Evolutionary conservation across 148 eudicot species (phyloP).

Genomic region (Silene uniflora): DNA sequence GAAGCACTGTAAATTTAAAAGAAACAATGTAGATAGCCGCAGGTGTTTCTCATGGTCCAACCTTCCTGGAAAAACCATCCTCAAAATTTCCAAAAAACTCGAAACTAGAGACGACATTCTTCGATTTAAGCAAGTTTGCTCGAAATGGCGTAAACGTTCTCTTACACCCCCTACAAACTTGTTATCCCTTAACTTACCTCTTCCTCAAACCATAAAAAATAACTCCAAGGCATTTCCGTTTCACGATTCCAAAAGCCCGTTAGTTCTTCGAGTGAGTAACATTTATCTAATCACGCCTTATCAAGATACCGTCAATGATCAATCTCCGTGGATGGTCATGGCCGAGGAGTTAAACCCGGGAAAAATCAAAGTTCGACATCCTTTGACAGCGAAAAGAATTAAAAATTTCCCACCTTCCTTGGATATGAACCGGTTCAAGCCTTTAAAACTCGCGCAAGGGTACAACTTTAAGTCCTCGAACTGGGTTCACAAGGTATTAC

Average conservation of each 20-base stretch:
- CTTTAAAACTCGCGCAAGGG: conserved; percentile 11
- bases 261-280: conserved; percentile 11
- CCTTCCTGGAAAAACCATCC: conserved; percentile 9
- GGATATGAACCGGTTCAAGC: conserved; percentile 5
- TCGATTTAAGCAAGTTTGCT: conserved; percentile 6
- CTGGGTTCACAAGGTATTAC: conserved; percentile 10
- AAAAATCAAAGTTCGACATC: background rate
- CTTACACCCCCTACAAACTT: background rate
- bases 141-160: conserved; percentile 15
- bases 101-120: conserved; percentile 1
- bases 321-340: conserved; percentile 20
- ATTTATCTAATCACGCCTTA: conserved; percentile 19
- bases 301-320: background rate
- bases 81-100: conserved; percentile 14
- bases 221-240: background rate
- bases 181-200: conserved; percentile 9
- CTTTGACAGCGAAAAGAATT: conserved; percentile 12
- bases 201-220: background rate
- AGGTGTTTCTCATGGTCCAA: conserved; percentile 8
- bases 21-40: background rate
- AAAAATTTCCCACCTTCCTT: background rate
- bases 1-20: background rate
- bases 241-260: background rate
- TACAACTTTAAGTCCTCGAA: conserved; percentile 12
- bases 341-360: conserved; percentile 18